Evolutionary conservation across 192 early-diverging fungal species (phyloP).

Genomic region (Entomortierella beljakovae): DNA sequence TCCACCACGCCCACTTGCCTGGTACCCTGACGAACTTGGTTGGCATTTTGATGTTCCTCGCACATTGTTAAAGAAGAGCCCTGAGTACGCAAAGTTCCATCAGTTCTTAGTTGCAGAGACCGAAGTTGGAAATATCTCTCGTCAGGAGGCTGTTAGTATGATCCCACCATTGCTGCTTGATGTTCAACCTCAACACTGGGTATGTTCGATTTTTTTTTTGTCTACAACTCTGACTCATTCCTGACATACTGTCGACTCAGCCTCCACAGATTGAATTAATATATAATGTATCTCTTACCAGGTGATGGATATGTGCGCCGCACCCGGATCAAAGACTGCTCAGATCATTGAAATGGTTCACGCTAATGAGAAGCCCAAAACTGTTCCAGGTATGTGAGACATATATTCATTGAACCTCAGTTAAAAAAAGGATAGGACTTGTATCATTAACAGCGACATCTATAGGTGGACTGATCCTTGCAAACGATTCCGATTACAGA

Average conservation of each 20-base stretch:
- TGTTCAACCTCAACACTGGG: slow-evolving; percentile 87
- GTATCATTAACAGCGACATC: not conserved
- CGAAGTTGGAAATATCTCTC: slow-evolving; percentile 96
- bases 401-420: no score
- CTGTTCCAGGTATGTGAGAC: slow-evolving; percentile 59
- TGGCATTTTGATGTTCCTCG: slow-evolving; percentile 90
- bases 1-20: slow-evolving; percentile 82
- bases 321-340: slow-evolving; percentile 98
- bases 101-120: slow-evolving; percentile 96
- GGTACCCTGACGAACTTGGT: slow-evolving; percentile 93
- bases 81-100: slow-evolving; percentile 87
- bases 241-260: not conserved
- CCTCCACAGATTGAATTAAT: not conserved
- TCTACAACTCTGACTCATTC: no score
- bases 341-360: slow-evolving; percentile 89
- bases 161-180: slow-evolving; percentile 95
- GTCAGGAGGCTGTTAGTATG: slow-evolving; percentile 98
- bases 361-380: slow-evolving; percentile 64
- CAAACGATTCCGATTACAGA: slow-evolving; percentile 95
- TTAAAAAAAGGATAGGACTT: no score
- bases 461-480: slow-evolving; percentile 87
- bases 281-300: not conserved
- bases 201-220: no score
- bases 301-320: slow-evolving; percentile 95
- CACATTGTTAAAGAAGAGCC: slow-evolving; percentile 78